Percentiles rank a stretch among this genome's conserved stretches.
Conservation (phyloP, 2,329 filamentous ascomycete species). For the Xylaria digitata region DNA sequence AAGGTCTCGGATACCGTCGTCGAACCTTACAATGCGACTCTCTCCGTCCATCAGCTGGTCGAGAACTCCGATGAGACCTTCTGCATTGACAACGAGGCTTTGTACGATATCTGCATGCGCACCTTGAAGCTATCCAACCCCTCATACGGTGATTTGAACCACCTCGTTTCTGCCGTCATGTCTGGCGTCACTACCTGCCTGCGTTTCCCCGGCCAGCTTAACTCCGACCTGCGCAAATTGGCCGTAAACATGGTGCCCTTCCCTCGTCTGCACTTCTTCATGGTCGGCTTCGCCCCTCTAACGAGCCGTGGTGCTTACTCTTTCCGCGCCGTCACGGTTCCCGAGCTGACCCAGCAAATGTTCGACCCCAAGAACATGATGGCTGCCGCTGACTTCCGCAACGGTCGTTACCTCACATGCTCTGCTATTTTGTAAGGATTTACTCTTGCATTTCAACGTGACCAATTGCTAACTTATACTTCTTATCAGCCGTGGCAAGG, state of each 20-base stretch:
- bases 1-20: slow-evolving; percentile 99
- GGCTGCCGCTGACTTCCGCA: slow-evolving; percentile 99
- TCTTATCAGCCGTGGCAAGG: slow-evolving; percentile 84
- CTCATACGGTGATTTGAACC: slow-evolving; percentile 99
- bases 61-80: slow-evolving; percentile 99
- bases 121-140: slow-evolving; percentile 99
- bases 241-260: slow-evolving; percentile 99
- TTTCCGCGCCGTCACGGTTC: slow-evolving; percentile 97
- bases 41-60: slow-evolving; percentile 98
- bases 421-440: slow-evolving; percentile 90
- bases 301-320: slow-evolving; percentile 92
- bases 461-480: slow-evolving; percentile 44
- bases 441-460: not conserved
- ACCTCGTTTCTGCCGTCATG: slow-evolving; percentile 99
- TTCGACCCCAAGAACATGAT: slow-evolving; percentile 99
- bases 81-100: slow-evolving; percentile 99
- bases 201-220: slow-evolving; percentile 99
- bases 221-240: slow-evolving; percentile 99
- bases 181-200: slow-evolving; percentile 98
- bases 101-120: slow-evolving; percentile 99
- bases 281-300: slow-evolving; percentile 99
- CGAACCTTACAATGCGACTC: slow-evolving; percentile 99
- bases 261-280: slow-evolving; percentile 99
- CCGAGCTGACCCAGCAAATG: slow-evolving; percentile 99
- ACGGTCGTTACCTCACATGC: slow-evolving; percentile 99